These are phyloP conservation scores for Apiotrichum akiyoshidainum DNA, from an alignment of 1,284 basidiomycete genomes.

Conservation along the genomic window DNA sequence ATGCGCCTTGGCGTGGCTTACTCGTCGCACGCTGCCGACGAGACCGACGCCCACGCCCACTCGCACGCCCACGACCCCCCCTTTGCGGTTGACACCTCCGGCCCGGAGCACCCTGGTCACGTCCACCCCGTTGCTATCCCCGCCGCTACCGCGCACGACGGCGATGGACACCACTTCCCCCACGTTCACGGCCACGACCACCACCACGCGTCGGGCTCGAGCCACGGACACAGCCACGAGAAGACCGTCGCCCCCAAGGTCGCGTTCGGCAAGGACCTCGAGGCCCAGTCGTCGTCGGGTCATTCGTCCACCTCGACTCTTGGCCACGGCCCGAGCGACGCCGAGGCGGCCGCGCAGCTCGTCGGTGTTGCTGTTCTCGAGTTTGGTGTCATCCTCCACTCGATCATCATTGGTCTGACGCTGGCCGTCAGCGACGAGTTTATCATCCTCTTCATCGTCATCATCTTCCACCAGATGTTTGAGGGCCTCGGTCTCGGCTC, in stretches of 20 bases:
- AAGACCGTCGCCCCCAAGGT: neutral
- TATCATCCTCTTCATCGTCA: constrained; percentile 79
- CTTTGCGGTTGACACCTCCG: constrained; percentile 31
- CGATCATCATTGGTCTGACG: constrained; percentile 86
- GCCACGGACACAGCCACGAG: constrained; percentile 17
- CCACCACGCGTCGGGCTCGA: constrained; percentile 8
- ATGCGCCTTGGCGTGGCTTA: constrained; percentile 40
- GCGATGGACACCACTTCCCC: neutral
- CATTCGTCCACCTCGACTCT: constrained; percentile 16
- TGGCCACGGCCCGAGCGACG: constrained; percentile 22
- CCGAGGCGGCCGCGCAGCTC: constrained; percentile 63
- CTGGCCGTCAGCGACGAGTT: constrained; percentile 81
- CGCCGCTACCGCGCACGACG: constrained; percentile 11
- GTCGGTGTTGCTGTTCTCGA: constrained; percentile 58
- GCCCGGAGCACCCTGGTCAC: constrained; percentile 25
- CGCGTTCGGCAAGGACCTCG: constrained; percentile 11
- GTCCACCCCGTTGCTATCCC: constrained; percentile 22
- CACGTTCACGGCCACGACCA: neutral
- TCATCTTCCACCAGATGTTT: constrained; percentile 90
- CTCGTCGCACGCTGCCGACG: constrained; percentile 54
- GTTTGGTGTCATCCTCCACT: constrained; percentile 86
- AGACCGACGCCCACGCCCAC: constrained; percentile 60
- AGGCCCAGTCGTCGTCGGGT: neutral
- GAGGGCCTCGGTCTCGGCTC: constrained; percentile 88
- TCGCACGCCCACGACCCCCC: constrained; percentile 64